Base-by-base conservation (phyloP, 2,329 filamentous ascomycete species). In the Torrubiellomyces zombiae region DNA sequence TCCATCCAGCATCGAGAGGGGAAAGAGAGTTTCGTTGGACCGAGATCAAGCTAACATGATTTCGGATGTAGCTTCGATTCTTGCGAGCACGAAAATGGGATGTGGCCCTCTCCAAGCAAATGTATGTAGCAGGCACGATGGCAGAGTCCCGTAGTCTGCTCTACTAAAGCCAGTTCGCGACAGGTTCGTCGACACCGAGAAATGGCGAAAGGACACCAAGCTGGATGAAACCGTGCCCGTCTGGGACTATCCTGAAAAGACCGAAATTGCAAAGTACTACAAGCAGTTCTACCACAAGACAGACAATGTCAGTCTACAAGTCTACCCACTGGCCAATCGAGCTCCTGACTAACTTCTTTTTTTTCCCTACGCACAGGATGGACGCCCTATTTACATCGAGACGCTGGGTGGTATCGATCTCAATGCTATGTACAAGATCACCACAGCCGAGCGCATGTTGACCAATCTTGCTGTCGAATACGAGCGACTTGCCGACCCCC, bases 281-380 rank as follows among this genome's bases (percentile, higher is more conserved):
- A 82, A 82, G 23, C 89, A 98, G 58, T 98, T 89, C 63, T 98
- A 98, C 62, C 89, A 98, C 69, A 94, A 94, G 63, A 86, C 74
- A 9, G 81, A 89, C 56, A 83, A 82, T 58, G 72, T 75, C 50
- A 28, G 42, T 26, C n/a, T n/a, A n/a, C n/a, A n/a, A n/a, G n/a
- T n/a, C n/a, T n/a, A n/a, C n/a, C n/a, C n/a, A n/a, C n/a, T n/a
- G n/a, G n/a, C n/a, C n/a, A n/a, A n/a, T n/a, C n/a, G n/a, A n/a
- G n/a, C n/a, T n/a, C n/a, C n/a, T n/a, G n/a, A n/a, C n/a, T n/a
- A n/a, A n/a, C n/a, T n/a, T n/a, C n/a, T n/a, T n/a, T n/a, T n/a
- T n/a, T n/a, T n/a, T n/a, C n/a, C n/a, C n/a, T 6, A 13, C 18
- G 18, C 20, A 18, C 37, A 93, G 83, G 89, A 95, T 58, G 89